Conservation (phyloP, 208 protist genomes). For the Crithidia bombi region DNA sequence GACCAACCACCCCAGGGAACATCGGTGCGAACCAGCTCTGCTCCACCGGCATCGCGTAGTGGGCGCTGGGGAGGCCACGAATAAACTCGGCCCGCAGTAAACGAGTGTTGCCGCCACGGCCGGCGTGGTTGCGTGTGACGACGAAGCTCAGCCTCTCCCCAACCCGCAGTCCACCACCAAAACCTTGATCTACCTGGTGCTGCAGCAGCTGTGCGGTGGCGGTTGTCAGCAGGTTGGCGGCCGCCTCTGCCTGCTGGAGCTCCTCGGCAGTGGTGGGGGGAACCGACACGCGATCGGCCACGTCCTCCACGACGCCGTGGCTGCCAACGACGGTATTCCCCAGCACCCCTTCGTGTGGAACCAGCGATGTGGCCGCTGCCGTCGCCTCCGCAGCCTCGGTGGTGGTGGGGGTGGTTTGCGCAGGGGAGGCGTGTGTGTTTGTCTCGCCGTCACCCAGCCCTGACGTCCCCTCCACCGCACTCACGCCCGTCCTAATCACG, state of each 20-base stretch:
- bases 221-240: slow-evolving; percentile 47
- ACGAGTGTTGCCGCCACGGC: slow-evolving; percentile 39
- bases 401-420: too few species aligned
- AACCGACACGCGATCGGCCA: slow-evolving; percentile 19
- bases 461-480: too few species aligned
- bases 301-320: slow-evolving; percentile 14
- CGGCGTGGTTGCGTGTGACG: slow-evolving; percentile 58
- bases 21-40: slow-evolving; percentile 71
- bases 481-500: too few species aligned
- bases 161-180: slow-evolving; percentile 35
- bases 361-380: too few species aligned
- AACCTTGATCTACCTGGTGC: slow-evolving; percentile 45
- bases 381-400: too few species aligned
- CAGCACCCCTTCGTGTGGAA: too few species aligned
- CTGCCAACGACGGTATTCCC: too few species aligned
- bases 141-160: slow-evolving; percentile 59
- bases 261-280: slow-evolving; percentile 39
- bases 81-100: slow-evolving; percentile 76
- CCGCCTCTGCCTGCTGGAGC: slow-evolving; percentile 28
- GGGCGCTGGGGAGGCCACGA: slow-evolving; percentile 39
- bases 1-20: slow-evolving; percentile 46
- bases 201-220: slow-evolving; percentile 57
- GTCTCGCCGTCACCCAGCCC: too few species aligned
- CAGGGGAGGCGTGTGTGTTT: too few species aligned
- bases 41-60: slow-evolving; percentile 62